These are phyloP conservation scores for Eutreptiella sp. DNA, from an alignment of 208 protist genomes.

Conservation along the genomic window DNA sequence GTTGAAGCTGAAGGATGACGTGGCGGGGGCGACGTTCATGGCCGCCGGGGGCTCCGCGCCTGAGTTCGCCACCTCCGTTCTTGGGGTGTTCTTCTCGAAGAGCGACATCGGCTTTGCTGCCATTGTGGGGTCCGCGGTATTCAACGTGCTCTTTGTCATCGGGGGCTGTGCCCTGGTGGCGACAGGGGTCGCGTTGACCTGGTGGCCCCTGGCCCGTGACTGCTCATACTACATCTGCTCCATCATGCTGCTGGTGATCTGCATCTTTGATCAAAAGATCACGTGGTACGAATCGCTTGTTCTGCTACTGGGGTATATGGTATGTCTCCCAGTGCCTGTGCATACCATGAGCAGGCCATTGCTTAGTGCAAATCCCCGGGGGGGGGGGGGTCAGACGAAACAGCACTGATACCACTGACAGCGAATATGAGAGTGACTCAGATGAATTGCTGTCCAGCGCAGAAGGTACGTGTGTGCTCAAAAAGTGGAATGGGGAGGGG, in stretches of 20 bases:
- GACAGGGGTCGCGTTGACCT: not conserved
- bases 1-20: slow-evolving; percentile 31
- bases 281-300: slow-evolving; percentile 21
- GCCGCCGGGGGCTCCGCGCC: slow-evolving; percentile 26
- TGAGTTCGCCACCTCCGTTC: slow-evolving; percentile 29
- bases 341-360: too few relatives aligned
- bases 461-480: too few relatives aligned
- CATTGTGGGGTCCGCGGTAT: slow-evolving; percentile 6
- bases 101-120: slow-evolving; percentile 1
- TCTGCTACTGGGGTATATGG: slow-evolving; percentile 1
- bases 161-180: not conserved
- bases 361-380: too few relatives aligned
- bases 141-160: slow-evolving; percentile 19
- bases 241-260: slow-evolving; percentile 17
- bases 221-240: slow-evolving; percentile 20
- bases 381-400: too few relatives aligned
- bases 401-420: too few relatives aligned
- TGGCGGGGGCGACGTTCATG: slow-evolving; percentile 36
- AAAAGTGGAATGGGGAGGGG: too few relatives aligned
- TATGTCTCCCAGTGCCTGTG: slow-evolving; percentile 10
- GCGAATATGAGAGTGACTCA: too few relatives aligned
- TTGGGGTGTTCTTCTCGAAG: slow-evolving; percentile 14
- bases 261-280: slow-evolving; percentile 13
- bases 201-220: slow-evolving; percentile 28
- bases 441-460: too few relatives aligned